Conservation (phyloP, 345 rosid genomes). For the Excoecaria agallocha region DNA sequence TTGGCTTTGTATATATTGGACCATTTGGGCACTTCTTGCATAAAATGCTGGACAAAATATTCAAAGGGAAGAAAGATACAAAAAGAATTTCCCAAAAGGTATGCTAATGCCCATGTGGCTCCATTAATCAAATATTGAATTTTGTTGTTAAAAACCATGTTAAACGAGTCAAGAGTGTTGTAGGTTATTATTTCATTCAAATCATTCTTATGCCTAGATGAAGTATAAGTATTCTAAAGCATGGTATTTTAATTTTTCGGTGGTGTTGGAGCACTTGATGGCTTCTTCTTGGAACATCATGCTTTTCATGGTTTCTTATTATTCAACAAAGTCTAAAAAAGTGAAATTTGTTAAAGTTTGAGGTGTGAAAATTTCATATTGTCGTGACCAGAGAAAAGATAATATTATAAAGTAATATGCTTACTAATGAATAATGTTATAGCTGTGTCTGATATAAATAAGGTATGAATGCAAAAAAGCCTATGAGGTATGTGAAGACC, state of each 20-base stretch:
- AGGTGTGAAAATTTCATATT: not conserved
- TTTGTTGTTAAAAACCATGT: too few species aligned
- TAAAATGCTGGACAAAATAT: conserved; percentile 58
- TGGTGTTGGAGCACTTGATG: conserved; percentile 68
- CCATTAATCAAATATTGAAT: too few species aligned
- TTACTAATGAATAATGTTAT: not conserved
- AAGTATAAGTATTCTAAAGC: conserved; percentile 6
- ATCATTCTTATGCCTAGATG: conserved; percentile 4
- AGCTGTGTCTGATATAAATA: not conserved
- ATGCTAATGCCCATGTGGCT: too few species aligned
- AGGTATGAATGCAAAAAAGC: conserved; percentile 56
- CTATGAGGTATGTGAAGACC: conserved; percentile 67
- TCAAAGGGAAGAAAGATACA: too few species aligned
- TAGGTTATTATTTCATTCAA: not conserved
- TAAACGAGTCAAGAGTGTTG: not conserved
- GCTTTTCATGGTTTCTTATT: conserved; percentile 71
- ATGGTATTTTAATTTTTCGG: conserved; percentile 37
- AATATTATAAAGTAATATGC: not conserved
- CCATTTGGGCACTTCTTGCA: conserved; percentile 81
- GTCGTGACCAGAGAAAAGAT: not conserved
- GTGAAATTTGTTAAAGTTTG: too few species aligned
- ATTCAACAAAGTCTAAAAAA: not conserved
- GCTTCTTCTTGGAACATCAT: conserved; percentile 85
- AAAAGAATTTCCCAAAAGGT: too few species aligned
- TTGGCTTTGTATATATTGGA: conserved; percentile 78